Evolutionary conservation across 192 early-diverging fungal species (phyloP), one percentile per base, ranked within the genome.

Genomic region (Diversispora eburnea): DNA sequence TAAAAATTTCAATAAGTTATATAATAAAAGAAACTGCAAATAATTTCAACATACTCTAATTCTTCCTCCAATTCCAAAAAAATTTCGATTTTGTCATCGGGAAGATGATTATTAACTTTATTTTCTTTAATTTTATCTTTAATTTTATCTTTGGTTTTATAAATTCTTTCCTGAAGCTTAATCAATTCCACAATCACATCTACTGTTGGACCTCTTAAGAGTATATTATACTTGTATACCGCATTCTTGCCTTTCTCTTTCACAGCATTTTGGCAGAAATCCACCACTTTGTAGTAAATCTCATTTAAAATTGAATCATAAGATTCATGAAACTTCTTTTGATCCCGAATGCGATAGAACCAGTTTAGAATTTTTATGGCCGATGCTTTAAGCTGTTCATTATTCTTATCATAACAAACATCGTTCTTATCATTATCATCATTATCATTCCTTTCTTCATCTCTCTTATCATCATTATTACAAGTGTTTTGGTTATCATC

Each of bases 141-240:
- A 33, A 33, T 33, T 33, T 33, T 33, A 33, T 33, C 25, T 33
- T 33, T 33, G 25, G 25, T 33, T 33, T 33, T 33, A 33, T 33
- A 33, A 33, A 33, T 33, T 33, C 25, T 33, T 33, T 33, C 25
- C 25, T 33, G 25, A 33, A 33, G 25, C 2, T 33, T 33, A 33
- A 33, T 33, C 25, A 33, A 33, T 33, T 72, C 4, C 56, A 48
- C 58, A 8, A 72, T 72, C 5, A 47, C 20, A 39, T 61, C 45
- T 47, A 72, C 70, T 48, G 48, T n/a, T 2, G 3, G 19, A 46
- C 70, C 70, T 72, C 56, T 72, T 45, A 72, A 60, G 19, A 72
- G 70, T 20, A 72, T 72, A 72, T 22, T 43, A 61, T 72, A 72
- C 8, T 60, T 60, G 41, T 3, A 10, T 9, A 58, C 69, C 0